These are phyloP conservation scores for Talaromyces borbonicus DNA, from an alignment of 495 filamentous ascomycete genomes.

Conservation along the genomic window DNA sequence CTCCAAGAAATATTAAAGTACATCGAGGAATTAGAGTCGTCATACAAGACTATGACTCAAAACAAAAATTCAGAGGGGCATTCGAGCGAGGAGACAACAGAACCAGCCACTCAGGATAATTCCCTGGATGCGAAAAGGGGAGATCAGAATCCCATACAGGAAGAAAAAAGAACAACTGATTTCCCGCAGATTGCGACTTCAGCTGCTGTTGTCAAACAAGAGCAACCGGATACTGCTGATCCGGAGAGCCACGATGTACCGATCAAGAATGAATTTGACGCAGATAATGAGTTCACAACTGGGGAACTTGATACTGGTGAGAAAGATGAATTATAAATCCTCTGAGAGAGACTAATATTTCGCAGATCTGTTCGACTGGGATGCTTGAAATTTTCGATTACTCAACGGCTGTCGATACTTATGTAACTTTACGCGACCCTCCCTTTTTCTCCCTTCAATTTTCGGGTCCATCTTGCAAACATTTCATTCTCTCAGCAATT, in stretches of 20 bases:
- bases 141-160: neutral
- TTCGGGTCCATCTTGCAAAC: too few species aligned
- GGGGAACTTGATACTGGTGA: neutral
- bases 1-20: neutral
- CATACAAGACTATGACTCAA: neutral
- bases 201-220: neutral
- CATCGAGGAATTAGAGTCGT: neutral
- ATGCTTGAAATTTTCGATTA: neutral
- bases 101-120: neutral
- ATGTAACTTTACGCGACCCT: too few species aligned
- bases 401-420: too few species aligned
- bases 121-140: neutral
- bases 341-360: neutral
- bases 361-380: neutral
- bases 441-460: too few species aligned
- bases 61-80: neutral
- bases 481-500: too few species aligned
- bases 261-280: neutral
- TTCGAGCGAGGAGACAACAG: slow-evolving; percentile 8
- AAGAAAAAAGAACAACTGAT: neutral
- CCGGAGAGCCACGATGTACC: neutral
- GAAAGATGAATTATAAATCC: neutral
- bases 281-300: neutral
- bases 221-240: neutral
- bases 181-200: neutral